Evolutionary conservation across 2,329 filamentous ascomycete species (phyloP).

Genomic region (Chaetomium globosum): DNA sequence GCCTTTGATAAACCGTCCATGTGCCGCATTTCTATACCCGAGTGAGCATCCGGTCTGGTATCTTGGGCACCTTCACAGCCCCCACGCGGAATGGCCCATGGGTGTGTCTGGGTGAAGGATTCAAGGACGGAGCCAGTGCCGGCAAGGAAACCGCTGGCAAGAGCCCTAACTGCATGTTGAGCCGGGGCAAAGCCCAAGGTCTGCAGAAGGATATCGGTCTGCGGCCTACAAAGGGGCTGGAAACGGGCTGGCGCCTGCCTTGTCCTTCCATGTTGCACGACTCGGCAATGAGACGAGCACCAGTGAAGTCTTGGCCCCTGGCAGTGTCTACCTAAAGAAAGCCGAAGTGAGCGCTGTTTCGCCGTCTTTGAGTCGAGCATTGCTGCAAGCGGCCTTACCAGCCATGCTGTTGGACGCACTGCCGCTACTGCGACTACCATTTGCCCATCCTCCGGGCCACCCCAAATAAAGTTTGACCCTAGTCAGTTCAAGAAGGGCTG

Average conservation of each 20-base stretch:
- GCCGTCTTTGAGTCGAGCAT: neutral
- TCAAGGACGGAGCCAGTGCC: neutral
- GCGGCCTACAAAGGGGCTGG: neutral
- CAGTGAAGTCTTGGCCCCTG: neutral
- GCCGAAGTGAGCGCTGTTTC: neutral
- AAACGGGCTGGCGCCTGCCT: neutral
- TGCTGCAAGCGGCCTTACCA: neutral
- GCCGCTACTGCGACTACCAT: neutral
- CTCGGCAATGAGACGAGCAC: neutral
- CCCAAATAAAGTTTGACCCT: neutral
- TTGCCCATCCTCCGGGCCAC: neutral
- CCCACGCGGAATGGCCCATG: neutral
- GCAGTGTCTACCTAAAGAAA: slow-evolving; percentile 10
- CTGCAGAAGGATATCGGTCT: neutral
- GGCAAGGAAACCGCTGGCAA: neutral
- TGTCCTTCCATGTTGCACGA: neutral
- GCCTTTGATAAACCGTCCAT: neutral
- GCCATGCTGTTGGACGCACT: neutral
- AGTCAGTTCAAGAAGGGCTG: neutral
- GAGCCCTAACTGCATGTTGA: neutral
- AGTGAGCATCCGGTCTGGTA: neutral
- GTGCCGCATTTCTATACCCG: neutral
- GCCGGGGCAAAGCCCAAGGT: neutral
- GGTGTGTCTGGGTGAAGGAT: slow-evolving; percentile 9
- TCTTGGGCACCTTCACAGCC: neutral